Percentiles rank a stretch among this genome's conserved stretches.
Conservation (phyloP, 2,329 filamentous ascomycete species). For the Diaporthe sp. region DNA sequence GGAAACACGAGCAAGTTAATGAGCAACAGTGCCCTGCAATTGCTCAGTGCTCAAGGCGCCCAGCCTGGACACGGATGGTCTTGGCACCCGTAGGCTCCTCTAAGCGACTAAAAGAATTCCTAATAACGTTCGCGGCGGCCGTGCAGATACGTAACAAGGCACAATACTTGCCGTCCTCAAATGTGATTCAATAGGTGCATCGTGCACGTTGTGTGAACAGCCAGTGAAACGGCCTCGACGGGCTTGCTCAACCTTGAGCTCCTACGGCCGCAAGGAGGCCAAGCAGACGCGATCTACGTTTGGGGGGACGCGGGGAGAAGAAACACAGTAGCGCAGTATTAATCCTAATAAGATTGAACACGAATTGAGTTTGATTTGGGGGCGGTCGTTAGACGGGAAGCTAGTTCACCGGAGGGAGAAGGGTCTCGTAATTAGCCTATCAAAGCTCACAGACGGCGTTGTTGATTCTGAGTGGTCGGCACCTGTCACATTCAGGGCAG, state of each 20-base stretch:
- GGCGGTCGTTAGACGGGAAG: background rate
- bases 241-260: background rate
- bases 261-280: background rate
- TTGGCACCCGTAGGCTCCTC: background rate
- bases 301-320: background rate
- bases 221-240: constrained; percentile 11
- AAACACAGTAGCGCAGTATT: background rate
- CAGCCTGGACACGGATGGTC: background rate
- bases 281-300: background rate
- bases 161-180: background rate
- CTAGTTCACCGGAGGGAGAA: constrained; percentile 2
- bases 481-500: background rate
- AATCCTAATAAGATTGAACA: background rate
- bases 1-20: background rate
- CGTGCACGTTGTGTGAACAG: background rate
- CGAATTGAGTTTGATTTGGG: constrained; percentile 25
- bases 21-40: background rate
- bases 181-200: background rate
- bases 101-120: background rate
- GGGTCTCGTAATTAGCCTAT: constrained; percentile 21
- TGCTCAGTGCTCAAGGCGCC: background rate
- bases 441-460: background rate
- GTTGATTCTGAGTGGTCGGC: constrained; percentile 29
- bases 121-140: background rate
- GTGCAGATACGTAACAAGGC: background rate